A percentile compares a stretch with the other conserved stretches of the same genome.
Conservation (phyloP, 768 basidiomycete genomes). For the Kwoniella botswanensis region DNA sequence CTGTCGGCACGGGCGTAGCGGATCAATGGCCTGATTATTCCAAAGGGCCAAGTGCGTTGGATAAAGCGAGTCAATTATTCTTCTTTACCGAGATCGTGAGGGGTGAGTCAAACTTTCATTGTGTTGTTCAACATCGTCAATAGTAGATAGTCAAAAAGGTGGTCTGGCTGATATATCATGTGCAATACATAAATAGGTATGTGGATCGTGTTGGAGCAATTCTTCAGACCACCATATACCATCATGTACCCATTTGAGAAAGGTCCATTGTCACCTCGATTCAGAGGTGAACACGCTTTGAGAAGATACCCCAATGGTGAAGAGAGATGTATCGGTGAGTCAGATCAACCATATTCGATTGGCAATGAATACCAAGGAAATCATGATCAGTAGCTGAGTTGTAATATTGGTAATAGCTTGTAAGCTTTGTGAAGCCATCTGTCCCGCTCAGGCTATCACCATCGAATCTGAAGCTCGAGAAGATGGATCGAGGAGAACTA, state of each 20-base stretch:
- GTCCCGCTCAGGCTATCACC: constrained; percentile 98
- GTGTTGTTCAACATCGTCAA: not conserved
- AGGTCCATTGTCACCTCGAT: constrained; percentile 94
- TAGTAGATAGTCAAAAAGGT: not conserved
- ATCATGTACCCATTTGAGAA: constrained; percentile 94
- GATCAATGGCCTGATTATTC: constrained; percentile 55
- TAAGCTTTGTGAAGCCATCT: constrained; percentile 98
- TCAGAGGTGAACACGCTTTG: constrained; percentile 97
- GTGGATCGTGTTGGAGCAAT: constrained; percentile 81
- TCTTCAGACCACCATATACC: constrained; percentile 83
- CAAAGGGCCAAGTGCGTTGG: constrained; percentile 81
- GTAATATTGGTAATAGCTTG: no score
- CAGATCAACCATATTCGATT: no score
- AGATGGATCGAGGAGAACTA: constrained; percentile 95
- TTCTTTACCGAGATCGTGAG: constrained; percentile 98
- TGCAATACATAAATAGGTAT: constrained; percentile 67
- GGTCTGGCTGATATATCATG: not conserved
- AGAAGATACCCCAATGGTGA: constrained; percentile 96
- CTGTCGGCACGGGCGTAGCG: constrained; percentile 27
- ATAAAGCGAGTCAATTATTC: constrained; percentile 94
- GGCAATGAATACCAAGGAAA: no score
- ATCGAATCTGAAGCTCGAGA: constrained; percentile 96
- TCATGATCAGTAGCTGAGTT: no score
- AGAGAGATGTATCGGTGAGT: constrained; percentile 94
- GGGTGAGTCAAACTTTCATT: constrained; percentile 64